A percentile compares a stretch with the other conserved stretches of the same genome.
phyloP scores from a whole-genome alignment of 257 asterid genomes.

The Solanum chilense region DNA sequence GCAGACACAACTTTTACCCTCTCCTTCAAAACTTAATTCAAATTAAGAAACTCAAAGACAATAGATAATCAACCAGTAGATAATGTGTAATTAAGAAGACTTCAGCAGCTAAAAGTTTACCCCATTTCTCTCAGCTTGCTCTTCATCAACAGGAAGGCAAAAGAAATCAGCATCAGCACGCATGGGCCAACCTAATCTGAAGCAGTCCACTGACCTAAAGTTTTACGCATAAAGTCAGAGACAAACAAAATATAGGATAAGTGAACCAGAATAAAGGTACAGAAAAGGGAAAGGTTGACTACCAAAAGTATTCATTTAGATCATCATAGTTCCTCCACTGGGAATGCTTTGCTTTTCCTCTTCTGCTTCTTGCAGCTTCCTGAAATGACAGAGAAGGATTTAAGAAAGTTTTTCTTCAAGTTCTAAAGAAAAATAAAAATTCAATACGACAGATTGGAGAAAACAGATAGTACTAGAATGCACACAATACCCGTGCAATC shows the following conservation, averaged over 20 bases:
- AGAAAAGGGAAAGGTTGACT: constrained; percentile 2
- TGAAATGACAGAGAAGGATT: constrained; percentile 10
- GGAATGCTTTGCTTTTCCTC: constrained; percentile 83
- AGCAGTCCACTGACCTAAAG: constrained; percentile 93
- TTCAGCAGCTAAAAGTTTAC: constrained; percentile 22
- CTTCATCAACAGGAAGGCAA: constrained; percentile 39
- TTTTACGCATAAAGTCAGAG: not conserved
- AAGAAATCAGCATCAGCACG: constrained; percentile 99
- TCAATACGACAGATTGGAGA: not conserved
- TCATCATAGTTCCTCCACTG: constrained; percentile 99
- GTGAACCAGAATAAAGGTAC: not conserved
- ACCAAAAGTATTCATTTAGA: constrained; percentile 96
- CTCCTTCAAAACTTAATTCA: not conserved
- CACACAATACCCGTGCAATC: constrained; percentile 67
- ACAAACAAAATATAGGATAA: not conserved
- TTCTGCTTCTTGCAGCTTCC: constrained; percentile 93
- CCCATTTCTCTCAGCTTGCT: constrained; percentile 56
- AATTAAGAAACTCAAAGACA: not conserved
- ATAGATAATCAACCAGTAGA: not conserved
- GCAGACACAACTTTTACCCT: not conserved
- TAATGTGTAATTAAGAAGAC: not conserved
- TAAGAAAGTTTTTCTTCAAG: not conserved
- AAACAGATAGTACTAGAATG: not conserved
- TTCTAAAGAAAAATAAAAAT: not conserved
- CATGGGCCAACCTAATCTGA: constrained; percentile 99